These are phyloP conservation scores for Zymoseptoria ardabiliae DNA, from an alignment of 2,329 filamentous ascomycete genomes.

Conservation along the genomic window DNA sequence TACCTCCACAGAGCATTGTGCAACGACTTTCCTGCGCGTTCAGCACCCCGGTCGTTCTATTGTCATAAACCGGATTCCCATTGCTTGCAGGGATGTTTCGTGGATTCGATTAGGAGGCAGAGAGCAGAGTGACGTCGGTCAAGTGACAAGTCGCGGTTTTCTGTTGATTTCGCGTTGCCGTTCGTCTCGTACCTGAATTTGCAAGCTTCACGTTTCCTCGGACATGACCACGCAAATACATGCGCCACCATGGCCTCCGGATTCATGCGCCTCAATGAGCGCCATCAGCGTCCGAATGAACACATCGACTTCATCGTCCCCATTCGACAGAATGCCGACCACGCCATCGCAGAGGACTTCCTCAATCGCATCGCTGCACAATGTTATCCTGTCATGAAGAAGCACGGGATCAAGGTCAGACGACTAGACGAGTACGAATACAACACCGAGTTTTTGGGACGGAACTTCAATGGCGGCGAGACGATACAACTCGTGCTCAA, in stretches of 20 bases:
- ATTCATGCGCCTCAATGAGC: constrained; percentile 71
- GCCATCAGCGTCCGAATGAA: constrained; percentile 64
- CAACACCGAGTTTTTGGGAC: constrained; percentile 75
- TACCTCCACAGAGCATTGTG: background rate
- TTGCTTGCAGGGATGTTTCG: background rate
- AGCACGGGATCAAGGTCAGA: constrained; percentile 41
- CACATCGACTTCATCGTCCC: constrained; percentile 82
- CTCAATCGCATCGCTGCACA: constrained; percentile 72
- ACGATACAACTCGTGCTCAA: constrained; percentile 78
- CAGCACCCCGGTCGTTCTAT: background rate
- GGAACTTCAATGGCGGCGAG: constrained; percentile 86
- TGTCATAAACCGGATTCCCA: background rate
- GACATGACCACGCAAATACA: background rate
- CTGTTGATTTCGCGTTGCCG: background rate
- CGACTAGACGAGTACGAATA: constrained; percentile 71
- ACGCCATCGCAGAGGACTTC: constrained; percentile 58
- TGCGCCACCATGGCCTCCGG: constrained; percentile 61
- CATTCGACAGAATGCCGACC: constrained; percentile 41
- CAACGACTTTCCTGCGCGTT: background rate
- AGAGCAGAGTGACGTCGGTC: background rate
- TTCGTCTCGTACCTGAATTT: background rate
- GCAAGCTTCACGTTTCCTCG: background rate
- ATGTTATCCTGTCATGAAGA: constrained; percentile 57
- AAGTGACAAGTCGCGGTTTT: background rate
- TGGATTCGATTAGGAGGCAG: background rate